Percentiles rank a stretch among this genome's conserved stretches.
These are phyloP conservation scores for Vitis hybrid DNA, from an alignment of 177 flowering plant species.

Conservation along the genomic window DNA sequence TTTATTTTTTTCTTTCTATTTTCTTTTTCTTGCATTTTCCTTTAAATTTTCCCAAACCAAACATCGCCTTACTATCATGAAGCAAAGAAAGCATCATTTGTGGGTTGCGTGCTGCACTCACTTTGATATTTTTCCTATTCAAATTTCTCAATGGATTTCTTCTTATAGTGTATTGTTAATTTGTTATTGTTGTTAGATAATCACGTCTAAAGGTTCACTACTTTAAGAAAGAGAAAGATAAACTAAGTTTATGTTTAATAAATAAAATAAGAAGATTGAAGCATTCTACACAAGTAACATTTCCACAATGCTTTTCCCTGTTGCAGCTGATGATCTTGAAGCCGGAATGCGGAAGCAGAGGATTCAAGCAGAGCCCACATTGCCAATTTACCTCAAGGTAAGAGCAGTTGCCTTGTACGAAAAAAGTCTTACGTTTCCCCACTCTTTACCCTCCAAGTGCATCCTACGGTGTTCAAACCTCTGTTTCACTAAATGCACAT, in stretches of 20 bases:
- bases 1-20: too few relatives aligned
- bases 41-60: too few relatives aligned
- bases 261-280: too few relatives aligned
- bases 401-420: background rate
- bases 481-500: background rate
- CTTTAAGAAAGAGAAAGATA: too few relatives aligned
- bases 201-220: too few relatives aligned
- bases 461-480: slow-evolving; percentile 15
- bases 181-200: background rate
- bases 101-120: too few relatives aligned
- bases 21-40: too few relatives aligned
- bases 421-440: background rate
- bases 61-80: too few relatives aligned
- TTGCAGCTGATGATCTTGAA: slow-evolving; percentile 81
- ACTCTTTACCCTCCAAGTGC: background rate
- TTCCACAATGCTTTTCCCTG: background rate
- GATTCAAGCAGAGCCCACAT: slow-evolving; percentile 72
- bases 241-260: too few relatives aligned
- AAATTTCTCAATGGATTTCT: too few relatives aligned
- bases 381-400: slow-evolving; percentile 94
- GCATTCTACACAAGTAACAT: background rate
- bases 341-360: slow-evolving; percentile 44
- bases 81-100: too few relatives aligned
- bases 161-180: background rate
- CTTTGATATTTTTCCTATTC: too few relatives aligned